A percentile compares a stretch with the other conserved stretches of the same genome.
These are phyloP conservation scores for Anisodus acutangulus DNA, from an alignment of 257 asterid species.

Conservation along the genomic window DNA sequence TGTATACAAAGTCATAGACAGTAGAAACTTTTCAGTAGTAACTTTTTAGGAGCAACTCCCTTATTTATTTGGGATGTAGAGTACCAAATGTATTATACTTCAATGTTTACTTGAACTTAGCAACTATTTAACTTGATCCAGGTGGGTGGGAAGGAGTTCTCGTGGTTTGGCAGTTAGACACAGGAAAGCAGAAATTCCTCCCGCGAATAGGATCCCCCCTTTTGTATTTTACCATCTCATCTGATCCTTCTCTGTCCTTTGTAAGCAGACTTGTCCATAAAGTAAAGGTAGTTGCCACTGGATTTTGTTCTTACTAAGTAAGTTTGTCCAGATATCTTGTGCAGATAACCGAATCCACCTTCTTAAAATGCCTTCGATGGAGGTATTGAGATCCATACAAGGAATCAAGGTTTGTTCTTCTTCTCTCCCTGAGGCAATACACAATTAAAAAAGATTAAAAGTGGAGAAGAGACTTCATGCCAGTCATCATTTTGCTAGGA, in stretches of 20 bases:
- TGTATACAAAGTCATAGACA: not conserved
- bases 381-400: constrained; percentile 71
- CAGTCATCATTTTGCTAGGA: not conserved
- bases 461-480: constrained; percentile 13
- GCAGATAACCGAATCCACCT: constrained; percentile 86
- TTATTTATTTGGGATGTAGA: not conserved
- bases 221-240: constrained; percentile 64
- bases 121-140: constrained; percentile 37
- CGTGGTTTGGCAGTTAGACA: constrained; percentile 95
- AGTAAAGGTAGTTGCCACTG: constrained; percentile 23
- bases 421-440: not conserved
- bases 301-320: constrained; percentile 40
- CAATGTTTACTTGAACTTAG: not conserved
- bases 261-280: constrained; percentile 52
- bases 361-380: constrained; percentile 86
- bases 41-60: not conserved
- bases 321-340: constrained; percentile 80
- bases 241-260: constrained; percentile 81
- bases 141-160: constrained; percentile 98
- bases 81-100: not conserved
- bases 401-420: constrained; percentile 81
- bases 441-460: not conserved
- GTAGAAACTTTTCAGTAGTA: not conserved
- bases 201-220: constrained; percentile 94
- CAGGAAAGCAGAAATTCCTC: constrained; percentile 83